A percentile compares a stretch with the other conserved stretches of the same genome.
These are phyloP conservation scores for Moniliophthora roreri DNA, from an alignment of 1,284 basidiomycete genomes.

Conservation along the genomic window DNA sequence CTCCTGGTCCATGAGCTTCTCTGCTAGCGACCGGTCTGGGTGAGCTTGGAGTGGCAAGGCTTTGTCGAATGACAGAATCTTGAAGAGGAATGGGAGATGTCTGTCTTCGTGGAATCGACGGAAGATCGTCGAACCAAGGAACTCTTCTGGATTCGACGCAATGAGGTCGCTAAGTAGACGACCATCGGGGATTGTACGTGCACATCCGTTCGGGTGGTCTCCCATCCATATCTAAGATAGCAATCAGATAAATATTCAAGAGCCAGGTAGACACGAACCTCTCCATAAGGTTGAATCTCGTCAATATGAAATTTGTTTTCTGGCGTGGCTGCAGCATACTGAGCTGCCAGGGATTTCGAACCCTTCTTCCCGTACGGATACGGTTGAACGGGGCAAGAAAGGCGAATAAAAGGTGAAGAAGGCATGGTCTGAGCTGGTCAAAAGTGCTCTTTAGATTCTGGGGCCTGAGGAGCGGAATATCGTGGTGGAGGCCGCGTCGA, in stretches of 20 bases:
- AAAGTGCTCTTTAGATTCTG: too few species aligned
- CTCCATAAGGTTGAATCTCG: background rate
- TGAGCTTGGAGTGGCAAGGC: conserved; percentile 73
- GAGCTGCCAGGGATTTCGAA: conserved; percentile 1
- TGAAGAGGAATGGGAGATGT: conserved; percentile 56
- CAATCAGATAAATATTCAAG: too few species aligned
- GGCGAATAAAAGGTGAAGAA: background rate
- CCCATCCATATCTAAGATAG: conserved; percentile 64
- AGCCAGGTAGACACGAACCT: background rate
- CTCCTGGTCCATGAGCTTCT: conserved; percentile 34
- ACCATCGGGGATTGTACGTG: conserved; percentile 32
- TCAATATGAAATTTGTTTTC: conserved; percentile 1
- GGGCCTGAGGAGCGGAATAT: too few species aligned
- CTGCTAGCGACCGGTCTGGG: conserved; percentile 57
- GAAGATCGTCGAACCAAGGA: conserved; percentile 35
- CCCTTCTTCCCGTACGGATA: conserved; percentile 5
- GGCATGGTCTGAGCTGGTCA: too few species aligned
- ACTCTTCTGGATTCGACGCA: conserved; percentile 31
- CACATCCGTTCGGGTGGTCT: conserved; percentile 59
- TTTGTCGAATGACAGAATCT: conserved; percentile 61
- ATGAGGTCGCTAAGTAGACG: conserved; percentile 39
- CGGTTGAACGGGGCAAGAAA: conserved; percentile 1
- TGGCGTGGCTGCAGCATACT: background rate
- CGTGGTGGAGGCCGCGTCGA: too few species aligned
- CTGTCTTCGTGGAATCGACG: conserved; percentile 23